phyloP scores from a whole-genome alignment of 2,329 filamentous ascomycete genomes.

The Myriangium duriaei region DNA sequence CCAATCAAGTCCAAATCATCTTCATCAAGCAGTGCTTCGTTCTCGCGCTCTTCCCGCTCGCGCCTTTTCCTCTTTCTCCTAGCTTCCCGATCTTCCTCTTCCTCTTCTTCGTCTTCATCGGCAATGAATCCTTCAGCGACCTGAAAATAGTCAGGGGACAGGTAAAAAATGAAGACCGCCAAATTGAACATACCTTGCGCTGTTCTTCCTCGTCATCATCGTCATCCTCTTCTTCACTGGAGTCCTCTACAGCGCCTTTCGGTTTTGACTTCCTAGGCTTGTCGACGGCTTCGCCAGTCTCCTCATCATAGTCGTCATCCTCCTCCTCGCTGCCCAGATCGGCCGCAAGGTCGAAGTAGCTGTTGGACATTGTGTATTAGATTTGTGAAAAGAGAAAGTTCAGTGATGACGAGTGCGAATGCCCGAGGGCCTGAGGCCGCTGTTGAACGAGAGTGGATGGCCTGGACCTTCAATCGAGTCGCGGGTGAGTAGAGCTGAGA shows the following conservation, averaged over 20 bases:
- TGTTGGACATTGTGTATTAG: slow-evolving; percentile 14
- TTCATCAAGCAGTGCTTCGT: slow-evolving; percentile 77
- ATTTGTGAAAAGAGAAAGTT: slow-evolving; percentile 1
- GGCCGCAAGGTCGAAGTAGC: slow-evolving; percentile 67
- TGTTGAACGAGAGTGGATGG: not conserved
- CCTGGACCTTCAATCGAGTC: not conserved
- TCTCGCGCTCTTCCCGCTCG: slow-evolving; percentile 61
- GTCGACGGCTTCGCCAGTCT: slow-evolving; percentile 47
- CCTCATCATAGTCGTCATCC: slow-evolving; percentile 73
- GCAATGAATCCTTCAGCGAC: slow-evolving; percentile 92
- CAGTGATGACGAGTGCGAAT: slow-evolving; percentile 1
- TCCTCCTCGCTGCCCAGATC: slow-evolving; percentile 73
- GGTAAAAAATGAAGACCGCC: too few relatives aligned
- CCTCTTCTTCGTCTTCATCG: slow-evolving; percentile 76
- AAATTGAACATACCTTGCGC: slow-evolving; percentile 46
- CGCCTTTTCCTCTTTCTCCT: slow-evolving; percentile 63
- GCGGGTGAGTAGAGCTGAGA: not conserved
- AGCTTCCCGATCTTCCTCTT: slow-evolving; percentile 52
- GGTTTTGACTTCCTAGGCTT: slow-evolving; percentile 29
- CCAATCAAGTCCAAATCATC: slow-evolving; percentile 94
- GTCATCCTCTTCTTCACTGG: slow-evolving; percentile 78
- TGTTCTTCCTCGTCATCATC: slow-evolving; percentile 81
- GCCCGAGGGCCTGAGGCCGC: not conserved
- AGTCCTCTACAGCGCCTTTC: slow-evolving; percentile 56
- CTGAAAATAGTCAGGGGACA: slow-evolving; percentile 32